Evolutionary conservation across 192 early-diverging fungal species (phyloP).

Genomic region (Gonapodya sp.): DNA sequence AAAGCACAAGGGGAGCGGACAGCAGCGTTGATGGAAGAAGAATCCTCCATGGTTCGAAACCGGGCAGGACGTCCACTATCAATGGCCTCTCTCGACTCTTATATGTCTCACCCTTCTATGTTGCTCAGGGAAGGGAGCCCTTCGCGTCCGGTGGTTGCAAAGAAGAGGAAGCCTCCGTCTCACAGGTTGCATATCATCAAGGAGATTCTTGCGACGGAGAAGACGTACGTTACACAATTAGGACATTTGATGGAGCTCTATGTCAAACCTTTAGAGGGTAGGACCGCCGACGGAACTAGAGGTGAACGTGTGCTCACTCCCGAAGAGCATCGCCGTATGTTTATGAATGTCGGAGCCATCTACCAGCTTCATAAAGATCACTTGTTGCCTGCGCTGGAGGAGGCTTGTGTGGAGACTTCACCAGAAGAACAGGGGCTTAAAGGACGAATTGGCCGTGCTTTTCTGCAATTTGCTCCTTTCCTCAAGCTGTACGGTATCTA

Average conservation of each 20-base stretch:
- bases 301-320: constrained; percentile 33
- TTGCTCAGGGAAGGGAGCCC: neutral
- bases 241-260: constrained; percentile 61
- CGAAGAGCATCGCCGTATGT: constrained; percentile 58
- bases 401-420: constrained; percentile 17
- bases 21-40: neutral
- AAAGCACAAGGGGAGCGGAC: constrained; percentile 8
- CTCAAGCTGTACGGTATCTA: constrained; percentile 79
- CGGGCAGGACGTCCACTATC: neutral
- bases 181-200: constrained; percentile 57
- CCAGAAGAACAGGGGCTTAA: constrained; percentile 14
- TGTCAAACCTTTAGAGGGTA: constrained; percentile 38
- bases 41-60: neutral
- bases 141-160: constrained; percentile 22
- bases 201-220: constrained; percentile 77
- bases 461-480: constrained; percentile 62
- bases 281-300: constrained; percentile 11
- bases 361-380: constrained; percentile 54
- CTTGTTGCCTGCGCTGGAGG: constrained; percentile 49
- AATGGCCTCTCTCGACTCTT: neutral
- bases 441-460: constrained; percentile 60
- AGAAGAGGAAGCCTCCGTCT: constrained; percentile 25
- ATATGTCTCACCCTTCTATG: neutral
- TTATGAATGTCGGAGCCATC: constrained; percentile 76
- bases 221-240: constrained; percentile 76